Base-by-base conservation (phyloP, 371 early-diverging fungal species). In the Mucor sp. region DNA sequence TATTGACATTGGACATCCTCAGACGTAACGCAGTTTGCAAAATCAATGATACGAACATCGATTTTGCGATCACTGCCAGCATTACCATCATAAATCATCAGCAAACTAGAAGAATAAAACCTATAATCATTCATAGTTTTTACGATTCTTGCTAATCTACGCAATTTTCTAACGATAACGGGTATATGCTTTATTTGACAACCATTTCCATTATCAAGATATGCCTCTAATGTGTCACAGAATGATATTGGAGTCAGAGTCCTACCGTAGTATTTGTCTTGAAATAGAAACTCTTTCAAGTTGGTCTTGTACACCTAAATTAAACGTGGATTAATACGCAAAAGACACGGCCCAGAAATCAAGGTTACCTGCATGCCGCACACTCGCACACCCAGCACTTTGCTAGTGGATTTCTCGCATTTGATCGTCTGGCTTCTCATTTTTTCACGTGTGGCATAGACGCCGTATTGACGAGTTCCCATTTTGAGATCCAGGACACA, bases 401-500 rank as follows among this genome's bases (percentile, higher is more conserved):
- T 90, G 70, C 95, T 95, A 21, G 99, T 99, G 5, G 95, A 93
- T 61, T 85, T 85, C 67, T 91, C 94, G 68, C 96, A 97, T 78
- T 97, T 98, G 50, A 84, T 78, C 55, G 90, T 95, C 76, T 98
- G 97, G 37, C 93, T 93, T 32, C 79, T 77, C 65, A 91, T 85
- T 75, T 99, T 99, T 35, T 90, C 90, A 12, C 83, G 79, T 0
- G 92, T 83, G 0, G 94, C 96, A 79, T 93, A 86, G 53, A 97
- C 90, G 1, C 98, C 97, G 72, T 97, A 93, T 77, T 99, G 99
- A 1, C 99, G 85, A 6, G 96, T 97, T 15, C 99, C 99, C 97
- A 99, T 98, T 70, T 99, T 99, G 55, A 99, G 83, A 77, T 99
- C 98, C 60, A 99, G 80, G 6, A 99, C 93, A 66, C 97, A 97